These are phyloP conservation scores for Vitis hybrid DNA, from an alignment of 177 flowering plant genomes.

Conservation along the genomic window DNA sequence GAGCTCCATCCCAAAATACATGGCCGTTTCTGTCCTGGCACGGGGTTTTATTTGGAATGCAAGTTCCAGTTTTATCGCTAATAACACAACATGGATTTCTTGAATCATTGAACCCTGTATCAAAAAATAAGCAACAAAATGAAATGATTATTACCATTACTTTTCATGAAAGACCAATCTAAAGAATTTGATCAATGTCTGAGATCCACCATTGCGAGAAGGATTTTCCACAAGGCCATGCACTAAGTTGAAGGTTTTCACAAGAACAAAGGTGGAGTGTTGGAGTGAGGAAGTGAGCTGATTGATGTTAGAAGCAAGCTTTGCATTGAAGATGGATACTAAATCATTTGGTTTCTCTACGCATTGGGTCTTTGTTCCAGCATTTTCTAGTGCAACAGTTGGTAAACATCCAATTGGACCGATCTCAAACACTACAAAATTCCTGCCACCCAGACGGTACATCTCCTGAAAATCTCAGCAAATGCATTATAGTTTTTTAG, in stretches of 20 bases:
- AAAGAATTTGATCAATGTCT: neutral
- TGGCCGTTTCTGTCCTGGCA: neutral
- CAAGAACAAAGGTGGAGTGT: conserved; percentile 3
- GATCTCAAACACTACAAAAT: conserved; percentile 3
- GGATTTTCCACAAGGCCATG: neutral
- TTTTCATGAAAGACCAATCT: neutral
- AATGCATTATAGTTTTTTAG: too few relatives aligned
- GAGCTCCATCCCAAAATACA: neutral
- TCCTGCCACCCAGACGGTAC: conserved; percentile 1
- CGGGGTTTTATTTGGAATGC: neutral
- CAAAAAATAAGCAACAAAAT: neutral
- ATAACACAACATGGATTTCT: neutral
- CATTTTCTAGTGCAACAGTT: neutral
- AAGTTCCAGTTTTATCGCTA: neutral
- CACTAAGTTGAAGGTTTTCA: neutral
- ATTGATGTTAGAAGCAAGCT: neutral
- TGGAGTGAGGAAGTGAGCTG: conserved; percentile 2
- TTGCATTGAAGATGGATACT: neutral
- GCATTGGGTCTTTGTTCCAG: neutral
- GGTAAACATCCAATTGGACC: conserved; percentile 4
- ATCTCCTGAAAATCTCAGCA: neutral
- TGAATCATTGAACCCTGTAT: neutral
- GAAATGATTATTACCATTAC: neutral
- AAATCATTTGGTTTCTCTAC: neutral
- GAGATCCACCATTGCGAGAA: neutral